phyloP scores from a whole-genome alignment of 495 filamentous ascomycete species.

The Penicillium simplicissimum region DNA sequence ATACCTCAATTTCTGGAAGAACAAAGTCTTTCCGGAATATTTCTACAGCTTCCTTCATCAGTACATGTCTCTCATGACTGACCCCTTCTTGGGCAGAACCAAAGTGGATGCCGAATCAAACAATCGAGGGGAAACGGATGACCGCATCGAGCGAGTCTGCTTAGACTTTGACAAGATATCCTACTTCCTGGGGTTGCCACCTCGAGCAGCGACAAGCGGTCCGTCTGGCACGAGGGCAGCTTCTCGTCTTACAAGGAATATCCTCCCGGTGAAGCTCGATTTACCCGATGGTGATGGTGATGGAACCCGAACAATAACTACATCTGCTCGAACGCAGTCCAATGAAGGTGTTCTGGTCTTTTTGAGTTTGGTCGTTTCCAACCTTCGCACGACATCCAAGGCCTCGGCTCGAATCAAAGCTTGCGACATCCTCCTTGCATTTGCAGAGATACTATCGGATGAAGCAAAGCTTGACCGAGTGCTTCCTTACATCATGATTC shows the following conservation, averaged over 20 bases:
- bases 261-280: conserved; percentile 80
- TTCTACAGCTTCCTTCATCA: conserved; percentile 97
- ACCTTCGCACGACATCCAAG: conserved; percentile 83
- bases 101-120: conserved; percentile 60
- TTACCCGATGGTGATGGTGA: conserved; percentile 72
- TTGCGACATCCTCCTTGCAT: conserved; percentile 90
- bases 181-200: conserved; percentile 70
- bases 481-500: conserved; percentile 80
- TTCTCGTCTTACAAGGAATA: conserved; percentile 37
- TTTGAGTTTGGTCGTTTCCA: conserved; percentile 81
- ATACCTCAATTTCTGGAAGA: conserved; percentile 88
- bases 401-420: conserved; percentile 84
- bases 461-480: conserved; percentile 96
- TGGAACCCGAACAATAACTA: conserved; percentile 56
- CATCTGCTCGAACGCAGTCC: conserved; percentile 23
- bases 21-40: conserved; percentile 90
- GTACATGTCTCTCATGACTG: conserved; percentile 94
- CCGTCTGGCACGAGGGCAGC: conserved; percentile 3
- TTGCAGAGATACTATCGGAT: conserved; percentile 87
- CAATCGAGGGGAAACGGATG: conserved; percentile 80
- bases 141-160: conserved; percentile 89
- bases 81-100: conserved; percentile 77
- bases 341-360: conserved; percentile 96
- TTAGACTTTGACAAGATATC: conserved; percentile 97
- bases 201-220: background rate